A percentile compares a stretch with the other conserved stretches of the same genome.
Conservation (phyloP, 2,329 filamentous ascomycete genomes). For the Achaetomium macrosporum region DNA sequence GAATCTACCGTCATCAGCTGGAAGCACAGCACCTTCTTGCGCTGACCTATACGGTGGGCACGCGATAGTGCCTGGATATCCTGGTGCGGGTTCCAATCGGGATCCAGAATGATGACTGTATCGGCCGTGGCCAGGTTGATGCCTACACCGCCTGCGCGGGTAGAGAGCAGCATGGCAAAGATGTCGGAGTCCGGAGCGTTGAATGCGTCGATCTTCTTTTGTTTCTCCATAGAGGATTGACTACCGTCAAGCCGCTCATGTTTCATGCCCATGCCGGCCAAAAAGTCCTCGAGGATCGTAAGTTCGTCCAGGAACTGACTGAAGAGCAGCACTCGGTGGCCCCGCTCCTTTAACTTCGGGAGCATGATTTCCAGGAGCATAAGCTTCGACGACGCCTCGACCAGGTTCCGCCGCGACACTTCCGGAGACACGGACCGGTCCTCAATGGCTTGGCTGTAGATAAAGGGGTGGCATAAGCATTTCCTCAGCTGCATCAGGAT, state of each 20-base stretch:
- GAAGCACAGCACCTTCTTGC: constrained; percentile 91
- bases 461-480: constrained; percentile 91
- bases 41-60: constrained; percentile 93
- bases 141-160: constrained; percentile 89
- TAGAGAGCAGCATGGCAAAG: constrained; percentile 90
- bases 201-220: constrained; percentile 89
- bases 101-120: constrained; percentile 95
- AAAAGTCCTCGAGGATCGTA: constrained; percentile 86
- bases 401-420: constrained; percentile 69
- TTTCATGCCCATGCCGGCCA: constrained; percentile 65
- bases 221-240: constrained; percentile 77
- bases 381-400: constrained; percentile 89
- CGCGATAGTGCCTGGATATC: constrained; percentile 93
- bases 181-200: constrained; percentile 77
- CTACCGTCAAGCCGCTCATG: constrained; percentile 83
- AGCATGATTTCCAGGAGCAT: constrained; percentile 78
- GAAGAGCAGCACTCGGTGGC: constrained; percentile 89
- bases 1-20: constrained; percentile 86
- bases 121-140: constrained; percentile 97
- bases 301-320: constrained; percentile 90
- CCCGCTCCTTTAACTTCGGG: constrained; percentile 76
- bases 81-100: constrained; percentile 96
- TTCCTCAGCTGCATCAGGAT: constrained; percentile 94
- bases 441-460: constrained; percentile 87
- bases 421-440: constrained; percentile 61